Evolutionary conservation across 2,329 filamentous ascomycete genomes (phyloP), one percentile per base, ranked within the genome.

Genomic region (Echinosphaeria canescens): DNA sequence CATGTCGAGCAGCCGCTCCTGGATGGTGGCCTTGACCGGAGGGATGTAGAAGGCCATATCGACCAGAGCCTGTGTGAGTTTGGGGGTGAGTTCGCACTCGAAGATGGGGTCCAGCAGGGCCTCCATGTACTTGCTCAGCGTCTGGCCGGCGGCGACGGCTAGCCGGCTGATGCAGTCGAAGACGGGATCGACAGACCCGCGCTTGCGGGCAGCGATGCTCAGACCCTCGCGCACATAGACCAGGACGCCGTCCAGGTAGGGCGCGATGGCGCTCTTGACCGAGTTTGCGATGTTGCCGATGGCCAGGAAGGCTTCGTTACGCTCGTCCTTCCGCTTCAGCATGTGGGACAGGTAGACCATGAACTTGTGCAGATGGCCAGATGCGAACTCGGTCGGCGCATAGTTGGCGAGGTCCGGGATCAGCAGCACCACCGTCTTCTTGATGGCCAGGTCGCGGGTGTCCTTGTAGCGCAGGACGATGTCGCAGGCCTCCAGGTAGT

Each of bases 21-120:
- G 88, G 22, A 98, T 95, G 5, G 71, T 84, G 3, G 76, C 65
- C 43, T 91, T 88, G 30, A 93, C 81, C 0, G 90, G 82, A 1
- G 85, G 88, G 25, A 98, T 93, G 44, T 98, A 95, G 43, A 95
- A 91, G 15, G 88, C 88, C 79, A 98, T 93, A 42, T 98, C 90
- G 13, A 95, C 84, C 28, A 98, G 58, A 3, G 90, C 90, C 44
- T 95, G 84, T 0, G 85, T 93, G 14, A 98, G 62, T 36, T 90
- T 88, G 30, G 85, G 78, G 20, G 82, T 93, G 27, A 98, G 59
- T 26, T 91, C 88, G 44, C 88, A 98, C 11, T 81, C 84, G 48
- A 98, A 98, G 31, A 98, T 93, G 9, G 90, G 84, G 38, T 93
- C 85, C 8, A 98, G 62, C 15, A 98, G 56, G 10, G 84, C 79